Percentiles rank a stretch among this genome's conserved stretches.
phyloP scores from a whole-genome alignment of 1,284 basidiomycete genomes.

The Pseudozyma sp. region DNA sequence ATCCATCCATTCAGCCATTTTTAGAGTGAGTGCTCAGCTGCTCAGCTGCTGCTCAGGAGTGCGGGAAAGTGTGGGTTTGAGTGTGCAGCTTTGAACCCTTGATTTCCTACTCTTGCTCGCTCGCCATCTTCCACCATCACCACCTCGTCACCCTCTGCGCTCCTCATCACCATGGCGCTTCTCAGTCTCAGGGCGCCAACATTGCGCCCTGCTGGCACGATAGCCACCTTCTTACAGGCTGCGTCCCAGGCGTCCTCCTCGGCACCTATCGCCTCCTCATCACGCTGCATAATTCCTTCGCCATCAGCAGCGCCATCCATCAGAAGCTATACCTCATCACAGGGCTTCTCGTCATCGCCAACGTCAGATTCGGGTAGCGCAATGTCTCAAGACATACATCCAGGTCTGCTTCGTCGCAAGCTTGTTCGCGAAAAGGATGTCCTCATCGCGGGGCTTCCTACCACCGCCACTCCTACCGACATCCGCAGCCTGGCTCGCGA shows the following conservation, averaged over 20 bases:
- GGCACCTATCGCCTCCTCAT: background rate
- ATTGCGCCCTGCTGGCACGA: slow-evolving; percentile 23
- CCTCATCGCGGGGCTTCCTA: slow-evolving; percentile 28
- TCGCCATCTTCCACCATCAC: slow-evolving; percentile 15
- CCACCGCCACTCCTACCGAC: slow-evolving; percentile 35
- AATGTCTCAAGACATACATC: background rate
- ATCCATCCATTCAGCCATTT: slow-evolving; percentile 6
- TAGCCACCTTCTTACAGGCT: background rate
- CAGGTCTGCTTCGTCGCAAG: background rate
- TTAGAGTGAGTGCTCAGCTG: background rate
- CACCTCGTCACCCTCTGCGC: background rate
- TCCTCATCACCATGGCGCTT: slow-evolving; percentile 14
- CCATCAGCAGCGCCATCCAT: slow-evolving; percentile 3
- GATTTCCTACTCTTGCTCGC: background rate
- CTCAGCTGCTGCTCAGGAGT: no score
- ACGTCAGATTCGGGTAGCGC: background rate
- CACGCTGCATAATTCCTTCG: background rate
- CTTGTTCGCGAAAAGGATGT: slow-evolving; percentile 18
- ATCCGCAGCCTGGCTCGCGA: slow-evolving; percentile 23
- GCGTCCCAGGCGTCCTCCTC: background rate
- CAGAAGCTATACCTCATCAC: slow-evolving; percentile 1
- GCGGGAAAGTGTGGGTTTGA: background rate
- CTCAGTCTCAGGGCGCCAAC: slow-evolving; percentile 40
- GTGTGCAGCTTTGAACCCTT: slow-evolving; percentile 2
- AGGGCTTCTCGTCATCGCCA: background rate